Percentiles rank a stretch among this genome's conserved stretches.
Evolutionary conservation across 208 protist genomes (phyloP).

Genomic region (Crithidia thermophila): DNA sequence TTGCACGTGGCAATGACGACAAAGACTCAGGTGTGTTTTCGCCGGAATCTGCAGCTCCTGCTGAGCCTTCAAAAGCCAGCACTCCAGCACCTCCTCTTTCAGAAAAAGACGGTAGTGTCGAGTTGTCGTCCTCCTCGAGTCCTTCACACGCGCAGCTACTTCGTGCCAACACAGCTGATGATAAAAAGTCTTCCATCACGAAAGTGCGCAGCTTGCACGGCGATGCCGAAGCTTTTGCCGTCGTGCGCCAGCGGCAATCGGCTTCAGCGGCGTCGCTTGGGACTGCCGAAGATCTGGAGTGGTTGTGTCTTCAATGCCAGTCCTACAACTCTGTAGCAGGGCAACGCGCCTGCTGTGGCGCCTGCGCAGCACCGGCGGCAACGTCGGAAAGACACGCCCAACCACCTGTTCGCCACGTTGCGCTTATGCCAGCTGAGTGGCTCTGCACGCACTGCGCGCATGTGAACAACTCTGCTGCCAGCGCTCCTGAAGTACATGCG

Average conservation of each 20-base stretch:
- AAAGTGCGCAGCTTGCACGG: constrained; percentile 35
- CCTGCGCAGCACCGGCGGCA: constrained; percentile 42
- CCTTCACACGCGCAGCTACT: too few relatives aligned
- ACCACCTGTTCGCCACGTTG: constrained; percentile 66
- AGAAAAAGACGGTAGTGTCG: too few relatives aligned
- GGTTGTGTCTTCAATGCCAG: constrained; percentile 66
- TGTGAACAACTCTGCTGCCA: constrained; percentile 16
- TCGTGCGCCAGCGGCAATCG: constrained; percentile 23
- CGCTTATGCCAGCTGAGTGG: constrained; percentile 68
- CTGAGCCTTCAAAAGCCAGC: too few relatives aligned
- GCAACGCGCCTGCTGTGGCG: constrained; percentile 33
- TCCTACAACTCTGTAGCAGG: constrained; percentile 52
- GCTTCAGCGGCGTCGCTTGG: constrained; percentile 1
- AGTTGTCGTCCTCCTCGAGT: too few relatives aligned
- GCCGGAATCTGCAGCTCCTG: too few relatives aligned
- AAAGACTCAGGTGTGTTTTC: too few relatives aligned
- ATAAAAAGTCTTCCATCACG: constrained; percentile 15
- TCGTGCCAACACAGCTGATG: too few relatives aligned
- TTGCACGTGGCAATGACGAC: too few relatives aligned
- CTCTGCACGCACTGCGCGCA: constrained; percentile 54
- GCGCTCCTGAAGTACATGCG: too few relatives aligned
- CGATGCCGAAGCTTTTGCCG: constrained; percentile 38
- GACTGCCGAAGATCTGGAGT: constrained; percentile 40
- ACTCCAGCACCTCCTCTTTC: too few relatives aligned
- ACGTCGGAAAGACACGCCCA: constrained; percentile 44